phyloP scores from a whole-genome alignment of 2,329 filamentous ascomycete species.

The Davidsoniella virescens region DNA sequence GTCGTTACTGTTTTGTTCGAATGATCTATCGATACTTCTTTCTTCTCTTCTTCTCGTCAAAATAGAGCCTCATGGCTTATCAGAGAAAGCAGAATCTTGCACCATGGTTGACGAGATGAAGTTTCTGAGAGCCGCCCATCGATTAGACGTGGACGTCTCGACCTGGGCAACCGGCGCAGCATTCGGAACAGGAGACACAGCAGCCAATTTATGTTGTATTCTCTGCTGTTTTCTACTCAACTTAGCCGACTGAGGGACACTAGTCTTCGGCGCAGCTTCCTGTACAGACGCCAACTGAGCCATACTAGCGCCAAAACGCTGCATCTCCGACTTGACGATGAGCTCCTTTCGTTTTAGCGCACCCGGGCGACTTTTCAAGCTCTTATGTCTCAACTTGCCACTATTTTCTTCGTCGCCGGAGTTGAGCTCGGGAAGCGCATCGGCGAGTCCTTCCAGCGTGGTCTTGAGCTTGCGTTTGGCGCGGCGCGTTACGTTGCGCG shows the following conservation, averaged over 20 bases:
- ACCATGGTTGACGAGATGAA: constrained; percentile 85
- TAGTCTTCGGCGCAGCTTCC: constrained; percentile 5
- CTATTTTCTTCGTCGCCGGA: constrained; percentile 27
- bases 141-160: constrained; percentile 31
- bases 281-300: constrained; percentile 43
- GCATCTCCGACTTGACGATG: constrained; percentile 64
- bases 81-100: constrained; percentile 59
- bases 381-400: constrained; percentile 56
- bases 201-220: not conserved
- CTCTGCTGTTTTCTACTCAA: constrained; percentile 8
- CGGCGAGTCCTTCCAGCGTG: constrained; percentile 58
- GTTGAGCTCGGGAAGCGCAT: constrained; percentile 54
- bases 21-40: too few species aligned
- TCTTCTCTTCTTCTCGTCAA: too few species aligned
- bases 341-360: constrained; percentile 71
- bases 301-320: constrained; percentile 71
- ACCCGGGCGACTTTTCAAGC: constrained; percentile 57
- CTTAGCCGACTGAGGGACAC: not conserved
- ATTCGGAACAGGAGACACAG: not conserved
- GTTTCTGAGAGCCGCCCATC: constrained; percentile 67
- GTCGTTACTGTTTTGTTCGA: too few species aligned
- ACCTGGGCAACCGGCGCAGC: constrained; percentile 14
- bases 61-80: constrained; percentile 14
- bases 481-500: constrained; percentile 38
- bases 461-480: constrained; percentile 65